phyloP scores from a whole-genome alignment of 1,284 basidiomycete genomes.

The Athelia psychrophila region DNA sequence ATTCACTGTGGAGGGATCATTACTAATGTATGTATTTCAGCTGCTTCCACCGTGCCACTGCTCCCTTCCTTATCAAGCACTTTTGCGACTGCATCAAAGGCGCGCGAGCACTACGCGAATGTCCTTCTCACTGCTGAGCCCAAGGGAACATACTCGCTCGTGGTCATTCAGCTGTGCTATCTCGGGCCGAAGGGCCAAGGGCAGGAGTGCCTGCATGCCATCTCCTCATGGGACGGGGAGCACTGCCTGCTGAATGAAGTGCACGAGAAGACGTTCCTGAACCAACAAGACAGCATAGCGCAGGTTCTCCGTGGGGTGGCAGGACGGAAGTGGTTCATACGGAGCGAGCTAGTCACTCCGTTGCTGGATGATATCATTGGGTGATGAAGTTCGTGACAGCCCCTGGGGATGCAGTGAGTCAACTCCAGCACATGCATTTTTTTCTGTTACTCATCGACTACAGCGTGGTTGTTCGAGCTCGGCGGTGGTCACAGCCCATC shows the following conservation, averaged over 20 bases:
- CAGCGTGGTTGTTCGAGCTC: slow-evolving; percentile 89
- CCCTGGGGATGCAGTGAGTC: slow-evolving; percentile 85
- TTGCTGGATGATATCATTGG: slow-evolving; percentile 84
- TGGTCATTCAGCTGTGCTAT: slow-evolving; percentile 90
- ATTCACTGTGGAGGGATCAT: slow-evolving; percentile 3
- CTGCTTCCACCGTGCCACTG: slow-evolving; percentile 80
- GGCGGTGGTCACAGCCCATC: too few species aligned
- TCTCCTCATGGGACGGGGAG: slow-evolving; percentile 85
- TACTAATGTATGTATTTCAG: slow-evolving; percentile 33
- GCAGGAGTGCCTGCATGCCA: slow-evolving; percentile 75
- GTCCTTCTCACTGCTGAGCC: slow-evolving; percentile 88
- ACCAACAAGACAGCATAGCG: slow-evolving; percentile 91
- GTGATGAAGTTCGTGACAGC: slow-evolving; percentile 77
- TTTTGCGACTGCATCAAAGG: slow-evolving; percentile 91
- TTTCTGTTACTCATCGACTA: slow-evolving; percentile 6
- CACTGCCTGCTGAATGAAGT: slow-evolving; percentile 84
- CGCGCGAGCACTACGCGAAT: slow-evolving; percentile 85
- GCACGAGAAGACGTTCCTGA: slow-evolving; percentile 82
- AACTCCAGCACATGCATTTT: not conserved
- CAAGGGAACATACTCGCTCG: slow-evolving; percentile 73
- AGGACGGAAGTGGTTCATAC: slow-evolving; percentile 87
- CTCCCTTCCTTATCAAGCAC: slow-evolving; percentile 84
- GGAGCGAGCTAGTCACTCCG: slow-evolving; percentile 74
- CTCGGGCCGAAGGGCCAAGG: slow-evolving; percentile 74
- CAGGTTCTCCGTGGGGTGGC: slow-evolving; percentile 82